Evolutionary conservation across 306 rosid species (phyloP).

Genomic region (Corylus avellana): DNA sequence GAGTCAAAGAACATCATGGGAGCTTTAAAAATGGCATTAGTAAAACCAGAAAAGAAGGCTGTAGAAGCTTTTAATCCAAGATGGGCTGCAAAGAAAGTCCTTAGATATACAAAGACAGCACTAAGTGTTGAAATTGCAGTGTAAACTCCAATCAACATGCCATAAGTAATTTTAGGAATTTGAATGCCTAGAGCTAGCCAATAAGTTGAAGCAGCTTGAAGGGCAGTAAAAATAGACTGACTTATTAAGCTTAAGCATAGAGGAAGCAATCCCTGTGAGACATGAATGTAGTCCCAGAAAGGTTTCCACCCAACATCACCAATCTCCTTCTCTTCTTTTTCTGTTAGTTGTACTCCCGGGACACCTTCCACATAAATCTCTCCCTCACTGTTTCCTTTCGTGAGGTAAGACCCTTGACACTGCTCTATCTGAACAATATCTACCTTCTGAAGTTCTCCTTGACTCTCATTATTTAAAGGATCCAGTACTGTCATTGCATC

Average conservation of each 20-base stretch:
- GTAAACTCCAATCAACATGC: slow-evolving; percentile 40
- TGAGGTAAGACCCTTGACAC: neutral
- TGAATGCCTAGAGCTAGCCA: slow-evolving; percentile 57
- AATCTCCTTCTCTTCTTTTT: slow-evolving; percentile 43
- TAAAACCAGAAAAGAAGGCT: slow-evolving; percentile 53
- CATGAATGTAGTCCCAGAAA: slow-evolving; percentile 41
- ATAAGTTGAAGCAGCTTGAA: slow-evolving; percentile 45
- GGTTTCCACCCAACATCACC: slow-evolving; percentile 56
- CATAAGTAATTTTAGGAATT: slow-evolving; percentile 33
- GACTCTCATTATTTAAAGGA: slow-evolving; percentile 16
- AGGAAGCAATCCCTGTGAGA: slow-evolving; percentile 34
- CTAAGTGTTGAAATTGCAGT: slow-evolving; percentile 39
- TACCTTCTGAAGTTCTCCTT: slow-evolving; percentile 11
- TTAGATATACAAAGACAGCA: slow-evolving; percentile 33
- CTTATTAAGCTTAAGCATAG: slow-evolving; percentile 21
- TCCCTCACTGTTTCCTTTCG: slow-evolving; percentile 15
- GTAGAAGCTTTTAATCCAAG: slow-evolving; percentile 61
- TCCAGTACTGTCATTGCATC: slow-evolving; percentile 35
- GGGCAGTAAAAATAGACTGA: slow-evolving; percentile 23
- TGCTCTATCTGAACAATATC: slow-evolving; percentile 23
- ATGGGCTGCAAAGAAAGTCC: slow-evolving; percentile 35
- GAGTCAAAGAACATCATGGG: slow-evolving; percentile 70
- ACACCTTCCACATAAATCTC: slow-evolving; percentile 20
- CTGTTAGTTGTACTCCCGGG: slow-evolving; percentile 39
- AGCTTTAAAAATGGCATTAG: slow-evolving; percentile 54